phyloP scores from a whole-genome alignment of 116 monocot genomes.

The Iris pallida region DNA sequence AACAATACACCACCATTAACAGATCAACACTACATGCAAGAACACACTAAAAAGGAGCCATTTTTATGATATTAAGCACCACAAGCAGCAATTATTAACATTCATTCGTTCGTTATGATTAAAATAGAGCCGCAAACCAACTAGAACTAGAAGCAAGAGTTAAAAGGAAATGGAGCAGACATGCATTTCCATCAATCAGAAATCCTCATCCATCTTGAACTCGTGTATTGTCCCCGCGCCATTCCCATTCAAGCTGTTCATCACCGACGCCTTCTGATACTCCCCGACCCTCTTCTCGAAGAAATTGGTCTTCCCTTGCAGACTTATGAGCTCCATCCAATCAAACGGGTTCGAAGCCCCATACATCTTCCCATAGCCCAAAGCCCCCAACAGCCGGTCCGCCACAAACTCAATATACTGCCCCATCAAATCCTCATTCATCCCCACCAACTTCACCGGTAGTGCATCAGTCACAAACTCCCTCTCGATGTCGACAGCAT shows the following conservation, averaged over 20 bases:
- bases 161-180: not conserved
- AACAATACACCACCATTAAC: no score
- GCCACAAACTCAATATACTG: slow-evolving; percentile 89
- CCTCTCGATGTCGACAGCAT: slow-evolving; percentile 22
- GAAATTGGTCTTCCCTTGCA: slow-evolving; percentile 95
- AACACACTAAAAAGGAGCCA: no score
- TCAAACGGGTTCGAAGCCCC: slow-evolving; percentile 69
- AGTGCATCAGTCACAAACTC: slow-evolving; percentile 77
- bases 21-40: no score
- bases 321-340: slow-evolving; percentile 94
- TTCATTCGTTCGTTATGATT: no score
- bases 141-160: no score
- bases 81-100: no score
- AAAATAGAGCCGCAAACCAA: no score
- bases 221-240: slow-evolving; percentile 7
- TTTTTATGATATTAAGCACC: no score
- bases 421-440: slow-evolving; percentile 76
- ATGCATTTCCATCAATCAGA: slow-evolving; percentile 2
- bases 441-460: slow-evolving; percentile 72
- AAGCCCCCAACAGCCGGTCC: slow-evolving; percentile 52
- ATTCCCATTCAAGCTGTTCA: slow-evolving; percentile 24
- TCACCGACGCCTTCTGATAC: slow-evolving; percentile 20
- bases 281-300: slow-evolving; percentile 95
- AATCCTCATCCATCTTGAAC: slow-evolving; percentile 23
- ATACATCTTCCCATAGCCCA: slow-evolving; percentile 62